Base-by-base conservation (phyloP, 1,284 basidiomycete genomes). In the Macrocybe sp. region DNA sequence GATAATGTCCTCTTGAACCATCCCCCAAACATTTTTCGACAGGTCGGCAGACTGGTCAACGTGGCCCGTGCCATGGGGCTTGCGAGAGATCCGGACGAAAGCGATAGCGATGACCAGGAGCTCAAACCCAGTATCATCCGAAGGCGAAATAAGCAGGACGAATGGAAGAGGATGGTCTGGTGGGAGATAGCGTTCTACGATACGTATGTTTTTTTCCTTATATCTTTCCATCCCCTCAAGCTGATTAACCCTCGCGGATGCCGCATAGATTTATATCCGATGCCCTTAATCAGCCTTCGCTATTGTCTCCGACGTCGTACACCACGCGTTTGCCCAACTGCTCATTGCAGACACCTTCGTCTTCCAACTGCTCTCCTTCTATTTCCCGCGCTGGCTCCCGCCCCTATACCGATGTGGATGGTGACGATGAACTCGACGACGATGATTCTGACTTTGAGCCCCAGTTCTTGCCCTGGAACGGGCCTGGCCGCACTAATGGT, bases 161-260 rank as follows among this genome's bases (percentile, higher is more conserved):
- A 57, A 32, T 53, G 50, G 55, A 72, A 81, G 52, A 67, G 81
- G 50, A 68, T 79, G 56, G 60, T 85, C 2, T 87, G 85, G 83
- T 89, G 86, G 85, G 82, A 85, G 49, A 69, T 86, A 7, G 75
- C 78, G 60, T 85, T 78, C 61, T 85, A 81, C 59, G 85, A 89
- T 59, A 62, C 80, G 85, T 87, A 59, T 59, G 81, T 75, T 9
- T 45, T 39, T 44, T 53, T 49, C 12, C 39, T 28, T 37, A 30
- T 48, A 22, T 30, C 14, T 37, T 33, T 50, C 35, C 12, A 10
- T 39, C 41, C 30, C 34, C 16, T 39, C 51, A 32, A 7, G 9
- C 30, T 11, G n/a, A 32, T 47, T 41, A 35, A 55, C 38, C 54
- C 45, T 51, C 47, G 44, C 41, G 22, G 41, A 46, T 29, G 50